Base-by-base conservation (phyloP, 176 grass and related monocot species). In the Poa annua region DNA sequence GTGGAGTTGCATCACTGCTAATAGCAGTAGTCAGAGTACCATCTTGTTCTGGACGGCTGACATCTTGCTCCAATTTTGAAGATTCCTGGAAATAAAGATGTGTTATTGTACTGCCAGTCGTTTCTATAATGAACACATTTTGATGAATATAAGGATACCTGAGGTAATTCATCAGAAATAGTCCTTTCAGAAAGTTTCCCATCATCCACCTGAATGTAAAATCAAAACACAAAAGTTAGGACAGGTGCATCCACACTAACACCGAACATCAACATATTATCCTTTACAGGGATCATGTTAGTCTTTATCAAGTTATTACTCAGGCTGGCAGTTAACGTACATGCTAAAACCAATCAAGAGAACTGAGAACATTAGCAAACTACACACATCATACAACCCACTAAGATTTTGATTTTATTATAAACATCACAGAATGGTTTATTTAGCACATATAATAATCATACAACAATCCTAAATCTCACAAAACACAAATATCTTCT, bases 171-270 rank as follows among this genome's bases (percentile, higher is more conserved):
- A 62, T 98, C 91, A 77, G 93, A 98, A 57, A 98, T 85, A 74
- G 93, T 95, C 64, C 93, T 85, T 85, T 95, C 93, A 71, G 93
- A 95, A 56, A 93, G 89, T 64, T 93, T 98, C 80, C 89, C 87
- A 53, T 93, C 93, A 74, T 96, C 93, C 45, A 76, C 88, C 93
- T 98, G 78, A 77, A 88, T 7, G 84, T 79, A 4, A 86, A 74
- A 84, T 79, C 6, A 88, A 16, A 90, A 74, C 60, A 32, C 11
- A 87, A 74, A 55, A 50, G 57, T 67, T 41, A 64, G 68, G n/a
- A 50, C 29, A 90, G 19, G 52, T 32, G 19, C n/a, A 89, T 61
- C 15, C 44, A 24, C 7, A 65, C 26, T 51, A 71, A 71, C 13
- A 80, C 45, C 15, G 0, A 48, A 21, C 69, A 26, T n/a, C 6